Evolutionary conservation across 176 grass and related monocot genomes (phyloP).

Genomic region (Oryza officinalis): DNA sequence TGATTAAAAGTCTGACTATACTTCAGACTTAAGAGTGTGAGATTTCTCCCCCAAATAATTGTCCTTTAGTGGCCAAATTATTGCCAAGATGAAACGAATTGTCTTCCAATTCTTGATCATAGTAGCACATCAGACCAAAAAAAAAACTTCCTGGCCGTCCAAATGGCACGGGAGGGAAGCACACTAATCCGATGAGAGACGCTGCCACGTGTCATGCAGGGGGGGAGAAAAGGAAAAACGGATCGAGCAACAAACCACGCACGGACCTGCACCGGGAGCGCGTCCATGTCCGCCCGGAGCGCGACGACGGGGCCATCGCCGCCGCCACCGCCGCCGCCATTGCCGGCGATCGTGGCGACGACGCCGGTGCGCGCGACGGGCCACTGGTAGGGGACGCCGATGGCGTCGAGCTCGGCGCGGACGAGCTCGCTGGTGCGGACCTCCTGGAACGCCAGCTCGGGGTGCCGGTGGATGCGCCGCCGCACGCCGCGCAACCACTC

Average conservation of each 20-base stretch:
- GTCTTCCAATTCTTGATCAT: too few species aligned
- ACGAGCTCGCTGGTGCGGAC: conserved; percentile 64
- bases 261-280: conserved; percentile 67
- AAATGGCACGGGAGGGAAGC: neutral
- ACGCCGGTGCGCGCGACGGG: conserved; percentile 63
- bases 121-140: too few species aligned
- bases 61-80: too few species aligned
- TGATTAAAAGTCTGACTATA: too few species aligned
- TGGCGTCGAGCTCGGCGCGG: conserved; percentile 57
- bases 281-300: conserved; percentile 85
- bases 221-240: neutral
- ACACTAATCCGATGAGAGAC: neutral
- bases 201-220: neutral
- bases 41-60: too few species aligned
- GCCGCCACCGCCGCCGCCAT: neutral
- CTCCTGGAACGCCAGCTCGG: conserved; percentile 77
- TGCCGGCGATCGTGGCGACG: conserved; percentile 49
- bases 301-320: conserved; percentile 43
- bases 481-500: conserved; percentile 51
- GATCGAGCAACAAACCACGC: neutral
- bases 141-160: neutral
- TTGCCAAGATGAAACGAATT: too few species aligned
- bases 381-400: conserved; percentile 59
- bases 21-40: too few species aligned
- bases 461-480: conserved; percentile 59